phyloP scores from a whole-genome alignment of 495 filamentous ascomycete species.

The Penicillium goetzii region DNA sequence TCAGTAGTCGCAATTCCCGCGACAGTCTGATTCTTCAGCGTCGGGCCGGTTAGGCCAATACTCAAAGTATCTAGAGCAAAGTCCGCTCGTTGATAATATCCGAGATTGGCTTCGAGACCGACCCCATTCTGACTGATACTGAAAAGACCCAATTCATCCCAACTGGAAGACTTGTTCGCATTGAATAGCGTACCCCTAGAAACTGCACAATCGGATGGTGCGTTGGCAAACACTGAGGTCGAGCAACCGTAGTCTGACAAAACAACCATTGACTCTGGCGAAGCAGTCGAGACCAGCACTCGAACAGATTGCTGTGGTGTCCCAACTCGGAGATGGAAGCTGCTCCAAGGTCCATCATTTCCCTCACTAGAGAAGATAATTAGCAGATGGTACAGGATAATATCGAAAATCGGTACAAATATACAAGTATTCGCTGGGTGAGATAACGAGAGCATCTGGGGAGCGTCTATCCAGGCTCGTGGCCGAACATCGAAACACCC shows the following conservation, averaged over 20 bases:
- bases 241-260: slow-evolving; percentile 30
- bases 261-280: slow-evolving; percentile 30
- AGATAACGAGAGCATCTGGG: slow-evolving; percentile 22
- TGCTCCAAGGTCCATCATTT: slow-evolving; percentile 33
- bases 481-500: slow-evolving; percentile 11
- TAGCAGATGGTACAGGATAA: slow-evolving; percentile 1
- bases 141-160: slow-evolving; percentile 23
- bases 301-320: slow-evolving; percentile 24
- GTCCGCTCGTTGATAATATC: slow-evolving; percentile 22
- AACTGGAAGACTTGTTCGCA: slow-evolving; percentile 24
- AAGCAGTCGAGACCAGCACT: slow-evolving; percentile 27
- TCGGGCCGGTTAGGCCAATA: slow-evolving; percentile 18
- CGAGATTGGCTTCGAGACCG: slow-evolving; percentile 29
- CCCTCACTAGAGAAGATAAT: slow-evolving; percentile 18
- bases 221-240: slow-evolving; percentile 19
- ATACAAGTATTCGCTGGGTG: slow-evolving; percentile 31
- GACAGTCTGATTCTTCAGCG: slow-evolving; percentile 26
- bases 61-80: slow-evolving; percentile 23
- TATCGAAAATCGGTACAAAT: not conserved
- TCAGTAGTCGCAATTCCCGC: slow-evolving; percentile 26
- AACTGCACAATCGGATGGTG: slow-evolving; percentile 25
- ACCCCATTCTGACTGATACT: slow-evolving; percentile 23
- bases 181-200: slow-evolving; percentile 27
- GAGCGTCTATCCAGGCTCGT: slow-evolving; percentile 11
- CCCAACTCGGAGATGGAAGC: slow-evolving; percentile 25